Evolutionary conservation across 129 eudicot genomes (phyloP).

Genomic region (Scalesia atractyloides): DNA sequence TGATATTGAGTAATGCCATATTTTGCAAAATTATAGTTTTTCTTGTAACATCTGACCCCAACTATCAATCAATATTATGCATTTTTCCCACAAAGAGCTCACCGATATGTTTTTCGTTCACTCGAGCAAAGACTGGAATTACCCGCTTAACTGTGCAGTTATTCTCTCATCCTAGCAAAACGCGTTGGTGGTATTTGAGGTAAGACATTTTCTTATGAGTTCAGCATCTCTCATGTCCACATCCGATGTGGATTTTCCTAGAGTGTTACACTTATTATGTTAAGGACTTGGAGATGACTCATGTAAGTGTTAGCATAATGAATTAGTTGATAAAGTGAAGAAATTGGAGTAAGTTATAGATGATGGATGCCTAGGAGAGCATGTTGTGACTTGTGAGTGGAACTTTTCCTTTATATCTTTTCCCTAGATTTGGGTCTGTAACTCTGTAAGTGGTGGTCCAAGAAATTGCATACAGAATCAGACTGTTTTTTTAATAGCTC

Average conservation of each 20-base stretch:
- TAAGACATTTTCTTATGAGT: too few species aligned
- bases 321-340: conserved; percentile 12
- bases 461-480: conserved; percentile 23
- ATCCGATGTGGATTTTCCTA: too few species aligned
- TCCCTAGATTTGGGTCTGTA: conserved; percentile 5
- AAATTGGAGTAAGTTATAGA: conserved; percentile 14
- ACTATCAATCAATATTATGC: too few species aligned
- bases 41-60: too few species aligned
- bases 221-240: too few species aligned
- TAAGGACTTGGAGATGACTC: background rate
- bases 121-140: too few species aligned
- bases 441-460: conserved; percentile 31
- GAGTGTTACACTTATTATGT: background rate
- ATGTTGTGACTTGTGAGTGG: conserved; percentile 19
- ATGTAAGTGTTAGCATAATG: conserved; percentile 9
- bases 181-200: too few species aligned
- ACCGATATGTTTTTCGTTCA: too few species aligned
- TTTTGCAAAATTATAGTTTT: background rate
- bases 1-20: conserved; percentile 5
- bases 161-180: too few species aligned
- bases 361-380: background rate
- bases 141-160: too few species aligned
- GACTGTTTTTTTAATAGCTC: background rate
- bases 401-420: conserved; percentile 10
- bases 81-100: too few species aligned